phyloP scores from a whole-genome alignment of 345 rosid species.

The Lumnitzera littorea region DNA sequence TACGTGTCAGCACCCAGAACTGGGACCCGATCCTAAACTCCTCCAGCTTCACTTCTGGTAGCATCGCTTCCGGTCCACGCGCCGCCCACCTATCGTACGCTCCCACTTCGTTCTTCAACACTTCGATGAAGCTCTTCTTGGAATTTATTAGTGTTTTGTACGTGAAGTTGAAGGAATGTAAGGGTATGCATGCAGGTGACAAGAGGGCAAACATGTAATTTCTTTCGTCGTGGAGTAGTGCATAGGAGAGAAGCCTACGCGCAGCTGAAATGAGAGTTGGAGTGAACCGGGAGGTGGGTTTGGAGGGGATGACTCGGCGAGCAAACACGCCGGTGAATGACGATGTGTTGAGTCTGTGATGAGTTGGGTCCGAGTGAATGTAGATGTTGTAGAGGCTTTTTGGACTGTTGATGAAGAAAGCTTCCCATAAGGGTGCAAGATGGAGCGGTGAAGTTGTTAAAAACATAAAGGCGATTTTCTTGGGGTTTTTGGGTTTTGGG shows the following conservation, averaged over 20 bases:
- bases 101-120: constrained; percentile 45
- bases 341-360: constrained; percentile 21
- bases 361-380: constrained; percentile 59
- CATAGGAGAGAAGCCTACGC: constrained; percentile 57
- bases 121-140: constrained; percentile 61
- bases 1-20: constrained; percentile 70
- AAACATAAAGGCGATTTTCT: constrained; percentile 69
- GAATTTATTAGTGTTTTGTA: constrained; percentile 32
- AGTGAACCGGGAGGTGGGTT: constrained; percentile 36
- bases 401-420: constrained; percentile 35
- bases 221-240: constrained; percentile 48
- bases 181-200: constrained; percentile 66
- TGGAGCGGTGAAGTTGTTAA: constrained; percentile 61
- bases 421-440: constrained; percentile 61
- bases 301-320: constrained; percentile 45
- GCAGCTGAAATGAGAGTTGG: constrained; percentile 69
- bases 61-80: constrained; percentile 64
- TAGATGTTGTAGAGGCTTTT: constrained; percentile 48
- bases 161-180: constrained; percentile 54
- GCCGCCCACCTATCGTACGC: constrained; percentile 66
- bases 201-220: constrained; percentile 66
- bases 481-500: constrained; percentile 24
- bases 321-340: constrained; percentile 52
- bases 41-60: constrained; percentile 58
- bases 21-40: constrained; percentile 82